These are phyloP conservation scores for Chondrus crispus DNA, from an alignment of 23 red algal species.

Conservation along the genomic window DNA sequence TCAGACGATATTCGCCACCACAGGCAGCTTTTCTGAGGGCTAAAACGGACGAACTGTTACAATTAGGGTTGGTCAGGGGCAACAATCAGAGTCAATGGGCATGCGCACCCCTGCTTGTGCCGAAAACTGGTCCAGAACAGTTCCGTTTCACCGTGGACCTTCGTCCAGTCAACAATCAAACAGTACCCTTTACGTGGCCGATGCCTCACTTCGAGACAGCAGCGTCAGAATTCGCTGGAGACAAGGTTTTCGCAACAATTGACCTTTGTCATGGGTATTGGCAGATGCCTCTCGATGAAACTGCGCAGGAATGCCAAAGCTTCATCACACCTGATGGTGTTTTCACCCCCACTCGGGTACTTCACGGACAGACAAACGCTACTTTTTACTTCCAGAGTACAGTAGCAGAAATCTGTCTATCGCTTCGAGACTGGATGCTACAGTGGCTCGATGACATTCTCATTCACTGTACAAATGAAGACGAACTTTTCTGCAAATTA, in stretches of 20 bases:
- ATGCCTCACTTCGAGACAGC: background rate
- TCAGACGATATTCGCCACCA: background rate
- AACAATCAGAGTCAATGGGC: background rate
- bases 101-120: background rate
- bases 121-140: background rate
- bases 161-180: background rate
- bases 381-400: background rate
- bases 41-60: background rate
- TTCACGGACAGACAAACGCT: background rate
- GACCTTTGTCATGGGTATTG: background rate
- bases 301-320: background rate
- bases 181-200: background rate
- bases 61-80: background rate
- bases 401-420: background rate
- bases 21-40: background rate
- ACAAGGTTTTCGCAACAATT: background rate
- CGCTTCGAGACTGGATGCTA: background rate
- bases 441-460: background rate
- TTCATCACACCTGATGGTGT: background rate
- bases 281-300: background rate
- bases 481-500: too few species aligned
- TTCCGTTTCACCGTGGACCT: slow-evolving; percentile 20
- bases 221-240: background rate
- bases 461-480: background rate
- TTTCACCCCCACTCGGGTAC: background rate